Conservation (phyloP, 108 stramenopile species). For the Conticribra guillardii region DNA sequence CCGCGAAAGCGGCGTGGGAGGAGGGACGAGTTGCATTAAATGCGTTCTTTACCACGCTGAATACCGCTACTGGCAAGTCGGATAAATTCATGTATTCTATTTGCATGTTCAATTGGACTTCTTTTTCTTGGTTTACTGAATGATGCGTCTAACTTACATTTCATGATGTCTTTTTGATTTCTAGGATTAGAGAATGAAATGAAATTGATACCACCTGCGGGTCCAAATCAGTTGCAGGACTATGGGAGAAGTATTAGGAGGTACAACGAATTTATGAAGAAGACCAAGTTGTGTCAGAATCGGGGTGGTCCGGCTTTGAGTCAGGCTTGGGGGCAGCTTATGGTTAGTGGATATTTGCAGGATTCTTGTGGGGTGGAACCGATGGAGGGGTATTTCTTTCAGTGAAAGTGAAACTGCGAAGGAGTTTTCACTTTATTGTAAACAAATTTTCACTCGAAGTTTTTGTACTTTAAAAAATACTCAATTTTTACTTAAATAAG, state of each 20-base stretch:
- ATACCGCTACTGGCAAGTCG: conserved; percentile 71
- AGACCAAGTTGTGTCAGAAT: conserved; percentile 87
- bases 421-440: background rate
- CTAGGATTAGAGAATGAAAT: conserved; percentile 67
- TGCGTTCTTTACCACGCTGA: conserved; percentile 70
- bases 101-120: too few species aligned
- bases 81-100: too few species aligned
- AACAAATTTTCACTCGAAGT: too few species aligned
- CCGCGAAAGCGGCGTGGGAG: conserved; percentile 72
- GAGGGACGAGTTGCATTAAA: conserved; percentile 85
- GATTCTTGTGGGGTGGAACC: conserved; percentile 86
- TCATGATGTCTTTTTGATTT: too few species aligned
- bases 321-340: conserved; percentile 83
- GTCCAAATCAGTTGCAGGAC: conserved; percentile 69
- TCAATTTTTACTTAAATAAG: too few species aligned
- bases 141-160: too few species aligned
- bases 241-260: conserved; percentile 74
- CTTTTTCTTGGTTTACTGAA: too few species aligned
- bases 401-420: conserved; percentile 24
- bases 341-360: conserved; percentile 84
- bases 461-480: too few species aligned
- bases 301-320: conserved; percentile 63
- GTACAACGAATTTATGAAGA: conserved; percentile 82
- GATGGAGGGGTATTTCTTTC: conserved; percentile 83
- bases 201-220: conserved; percentile 62